Conservation (phyloP, 2,329 filamentous ascomycete genomes). For the Botrytis cinerea region DNA sequence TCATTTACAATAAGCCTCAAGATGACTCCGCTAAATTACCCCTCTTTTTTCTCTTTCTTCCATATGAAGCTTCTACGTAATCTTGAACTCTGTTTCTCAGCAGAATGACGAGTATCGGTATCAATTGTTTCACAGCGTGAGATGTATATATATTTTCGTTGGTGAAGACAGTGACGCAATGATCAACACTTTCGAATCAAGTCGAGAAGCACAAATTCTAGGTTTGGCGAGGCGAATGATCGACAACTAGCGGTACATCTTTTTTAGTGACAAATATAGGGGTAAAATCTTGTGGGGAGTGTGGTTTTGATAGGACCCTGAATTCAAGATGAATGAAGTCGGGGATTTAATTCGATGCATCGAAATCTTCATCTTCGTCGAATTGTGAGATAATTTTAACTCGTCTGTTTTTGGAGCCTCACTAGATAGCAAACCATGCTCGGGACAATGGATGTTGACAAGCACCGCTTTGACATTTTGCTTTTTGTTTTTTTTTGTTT, state of each 20-base stretch:
- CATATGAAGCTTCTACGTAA: neutral
- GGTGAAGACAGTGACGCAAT: neutral
- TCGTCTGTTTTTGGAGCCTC: neutral
- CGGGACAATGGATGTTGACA: neutral
- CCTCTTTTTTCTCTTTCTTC: neutral
- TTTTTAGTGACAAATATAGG: neutral
- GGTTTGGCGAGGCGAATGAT: neutral
- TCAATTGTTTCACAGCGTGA: neutral
- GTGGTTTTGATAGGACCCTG: neutral
- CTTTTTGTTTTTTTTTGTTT: neutral
- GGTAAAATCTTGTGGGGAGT: neutral
- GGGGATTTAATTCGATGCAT: neutral
- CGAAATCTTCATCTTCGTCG: neutral
- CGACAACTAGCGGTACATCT: neutral
- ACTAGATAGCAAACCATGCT: neutral
- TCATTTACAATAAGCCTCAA: neutral
- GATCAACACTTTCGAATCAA: neutral
- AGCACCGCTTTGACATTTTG: neutral
- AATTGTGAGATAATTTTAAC: neutral
- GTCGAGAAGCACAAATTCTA: neutral
- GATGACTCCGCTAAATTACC: neutral
- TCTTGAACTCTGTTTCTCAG: neutral
- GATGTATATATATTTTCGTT: neutral
- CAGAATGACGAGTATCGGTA: neutral
- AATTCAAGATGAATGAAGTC: neutral